These are phyloP conservation scores for Trichoderma sp. DNA, from an alignment of 2,329 filamentous ascomycete species.

Conservation along the genomic window DNA sequence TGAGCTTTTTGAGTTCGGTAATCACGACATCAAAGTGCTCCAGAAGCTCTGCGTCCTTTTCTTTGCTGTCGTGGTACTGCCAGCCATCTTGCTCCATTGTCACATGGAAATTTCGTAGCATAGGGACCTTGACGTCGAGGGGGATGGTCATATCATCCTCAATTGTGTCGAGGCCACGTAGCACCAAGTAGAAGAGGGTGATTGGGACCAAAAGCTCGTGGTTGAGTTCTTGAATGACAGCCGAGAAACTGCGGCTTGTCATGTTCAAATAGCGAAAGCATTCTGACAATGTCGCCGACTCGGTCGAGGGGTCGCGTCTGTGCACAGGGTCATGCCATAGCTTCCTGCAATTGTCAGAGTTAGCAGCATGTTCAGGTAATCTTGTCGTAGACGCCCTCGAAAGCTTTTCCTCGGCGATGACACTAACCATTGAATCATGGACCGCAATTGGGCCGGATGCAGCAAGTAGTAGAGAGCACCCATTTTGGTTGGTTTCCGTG, in stretches of 20 bases:
- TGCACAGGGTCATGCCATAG: conserved; percentile 96
- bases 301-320: conserved; percentile 74
- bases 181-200: conserved; percentile 87
- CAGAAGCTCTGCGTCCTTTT: conserved; percentile 91
- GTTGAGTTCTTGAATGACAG: conserved; percentile 94
- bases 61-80: conserved; percentile 86
- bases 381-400: background rate
- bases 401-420: conserved; percentile 31
- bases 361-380: conserved; percentile 27
- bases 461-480: conserved; percentile 70
- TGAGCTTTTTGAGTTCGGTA: conserved; percentile 80
- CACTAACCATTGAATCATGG: conserved; percentile 85
- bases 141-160: conserved; percentile 97
- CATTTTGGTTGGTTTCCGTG: conserved; percentile 52
- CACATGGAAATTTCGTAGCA: conserved; percentile 81
- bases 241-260: conserved; percentile 90
- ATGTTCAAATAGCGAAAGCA: conserved; percentile 86
- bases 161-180: conserved; percentile 95
- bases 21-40: conserved; percentile 91
- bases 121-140: conserved; percentile 78
- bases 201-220: conserved; percentile 90
- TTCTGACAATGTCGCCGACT: conserved; percentile 71
- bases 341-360: conserved; percentile 66
- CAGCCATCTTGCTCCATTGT: conserved; percentile 83
- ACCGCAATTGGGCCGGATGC: conserved; percentile 77